Evolutionary conservation across 2,329 filamentous ascomycete species (phyloP).

Genomic region (Hortaea werneckii): DNA sequence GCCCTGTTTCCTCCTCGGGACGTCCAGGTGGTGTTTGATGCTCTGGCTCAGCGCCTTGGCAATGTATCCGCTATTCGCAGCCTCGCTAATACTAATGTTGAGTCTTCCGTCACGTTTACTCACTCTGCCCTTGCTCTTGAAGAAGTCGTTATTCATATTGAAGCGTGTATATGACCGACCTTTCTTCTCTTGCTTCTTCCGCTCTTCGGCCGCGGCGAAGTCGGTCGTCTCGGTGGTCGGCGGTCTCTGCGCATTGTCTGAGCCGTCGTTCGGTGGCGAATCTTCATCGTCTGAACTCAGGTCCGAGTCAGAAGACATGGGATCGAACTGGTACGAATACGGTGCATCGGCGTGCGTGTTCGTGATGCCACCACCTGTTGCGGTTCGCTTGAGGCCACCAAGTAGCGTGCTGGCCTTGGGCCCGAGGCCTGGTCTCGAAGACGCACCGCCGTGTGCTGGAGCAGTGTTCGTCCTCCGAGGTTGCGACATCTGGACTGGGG

Average conservation of each 20-base stretch:
- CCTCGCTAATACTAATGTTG: slow-evolving; percentile 63
- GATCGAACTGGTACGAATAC: slow-evolving; percentile 20
- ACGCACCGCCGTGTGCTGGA: neutral
- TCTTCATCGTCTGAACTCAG: slow-evolving; percentile 18
- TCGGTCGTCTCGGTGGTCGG: slow-evolving; percentile 3
- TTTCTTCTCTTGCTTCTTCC: slow-evolving; percentile 9
- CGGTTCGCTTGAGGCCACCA: slow-evolving; percentile 10
- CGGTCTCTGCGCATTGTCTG: neutral
- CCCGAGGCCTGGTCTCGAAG: neutral
- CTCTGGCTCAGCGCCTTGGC: slow-evolving; percentile 61
- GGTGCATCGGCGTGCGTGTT: slow-evolving; percentile 1
- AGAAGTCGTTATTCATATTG: slow-evolving; percentile 53
- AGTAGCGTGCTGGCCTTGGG: slow-evolving; percentile 12
- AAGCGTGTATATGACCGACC: slow-evolving; percentile 42
- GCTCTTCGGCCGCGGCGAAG: slow-evolving; percentile 1
- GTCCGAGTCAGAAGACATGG: slow-evolving; percentile 18
- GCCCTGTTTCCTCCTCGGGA: slow-evolving; percentile 20
- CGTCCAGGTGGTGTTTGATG: slow-evolving; percentile 45
- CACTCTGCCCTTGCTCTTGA: slow-evolving; percentile 54
- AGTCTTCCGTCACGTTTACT: slow-evolving; percentile 60
- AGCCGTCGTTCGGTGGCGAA: neutral
- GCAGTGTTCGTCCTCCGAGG: slow-evolving; percentile 1
- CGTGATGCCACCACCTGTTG: slow-evolving; percentile 4
- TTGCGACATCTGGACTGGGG: neutral
- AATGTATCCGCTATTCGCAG: slow-evolving; percentile 58